Evolutionary conservation across 768 basidiomycete species (phyloP), one percentile per base, ranked within the genome.

Genomic region (Termitomyces sp.): DNA sequence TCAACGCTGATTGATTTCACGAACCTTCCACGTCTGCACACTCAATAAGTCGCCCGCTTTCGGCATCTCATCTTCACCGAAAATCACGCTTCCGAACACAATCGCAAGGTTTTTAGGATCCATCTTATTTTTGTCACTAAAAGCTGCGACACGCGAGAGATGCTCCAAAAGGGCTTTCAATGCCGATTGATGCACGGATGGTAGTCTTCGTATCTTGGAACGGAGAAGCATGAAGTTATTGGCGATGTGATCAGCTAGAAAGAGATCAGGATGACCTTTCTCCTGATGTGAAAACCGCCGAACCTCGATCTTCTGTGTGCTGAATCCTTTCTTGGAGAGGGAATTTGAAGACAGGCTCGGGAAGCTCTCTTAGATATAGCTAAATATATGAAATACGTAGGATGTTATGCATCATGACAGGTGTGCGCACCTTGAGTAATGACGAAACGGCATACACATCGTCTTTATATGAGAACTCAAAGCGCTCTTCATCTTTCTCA

Each of bases 31-130:
- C 16, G 76, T 76, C 63, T 89, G 85, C n/a, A 94, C 79, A 54
- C 75, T 87, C 21, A 95, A 72, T 17, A 94, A 76, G 66, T 94
- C 90, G 0, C 80, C 84, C 37, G 77, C 83, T 67, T 89, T 89
- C 3, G 89, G 86, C 55, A 93, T 78, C 59, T 95, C 91, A 59
- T 97, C 94, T 69, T 95, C 92, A 6, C 94, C 94, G 62, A 97
- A 94, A 46, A 97, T 83, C 23, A 93, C 91, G 9, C 85, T 78
- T 19, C 89, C 88, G 72, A 96, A 95, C 3, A 94, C 86, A 46
- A 97, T 94, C 3, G 93, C 91, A 23, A 97, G 75, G 66, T 96
- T 97, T 76, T 88, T 93, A 3, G 86, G 77, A 64, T 94, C 94
- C 94, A 97, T 97, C 71, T 95, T 96, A 67, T 95, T 97, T 67